These are phyloP conservation scores for Xylaria sp. DNA, from an alignment of 2,329 filamentous ascomycete species.

Conservation along the genomic window DNA sequence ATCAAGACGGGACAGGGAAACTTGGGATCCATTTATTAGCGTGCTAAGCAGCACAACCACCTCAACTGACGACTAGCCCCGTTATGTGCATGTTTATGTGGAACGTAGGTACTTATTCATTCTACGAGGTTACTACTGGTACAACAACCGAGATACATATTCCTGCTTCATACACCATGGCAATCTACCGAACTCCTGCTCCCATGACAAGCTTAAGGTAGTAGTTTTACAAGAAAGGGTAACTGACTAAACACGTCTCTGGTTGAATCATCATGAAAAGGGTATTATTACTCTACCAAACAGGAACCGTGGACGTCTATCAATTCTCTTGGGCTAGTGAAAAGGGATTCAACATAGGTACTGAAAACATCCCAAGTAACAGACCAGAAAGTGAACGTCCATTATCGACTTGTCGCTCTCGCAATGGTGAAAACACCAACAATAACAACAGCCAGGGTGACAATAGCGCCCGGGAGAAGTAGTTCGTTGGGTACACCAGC, in stretches of 20 bases:
- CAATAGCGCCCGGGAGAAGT: conserved; percentile 86
- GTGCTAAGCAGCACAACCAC: background rate
- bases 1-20: background rate
- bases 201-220: too few species aligned
- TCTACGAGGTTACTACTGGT: background rate
- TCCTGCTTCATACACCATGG: too few species aligned
- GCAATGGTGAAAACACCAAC: conserved; percentile 87
- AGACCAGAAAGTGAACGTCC: background rate
- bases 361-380: conserved; percentile 16
- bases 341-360: background rate
- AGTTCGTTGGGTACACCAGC: conserved; percentile 90
- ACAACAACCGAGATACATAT: too few species aligned
- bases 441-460: conserved; percentile 91
- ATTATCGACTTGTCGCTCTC: conserved; percentile 53
- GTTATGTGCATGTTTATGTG: background rate
- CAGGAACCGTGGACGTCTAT: conserved; percentile 10
- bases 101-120: background rate
- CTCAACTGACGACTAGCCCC: background rate
- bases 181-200: too few species aligned
- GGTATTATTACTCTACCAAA: conserved; percentile 18
- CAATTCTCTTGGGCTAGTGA: conserved; percentile 4
- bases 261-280: conserved; percentile 6
- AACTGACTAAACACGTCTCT: background rate
- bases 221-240: background rate
- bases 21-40: background rate